Conservation (phyloP, 768 basidiomycete genomes). For the Leccinum fibrillosum region DNA sequence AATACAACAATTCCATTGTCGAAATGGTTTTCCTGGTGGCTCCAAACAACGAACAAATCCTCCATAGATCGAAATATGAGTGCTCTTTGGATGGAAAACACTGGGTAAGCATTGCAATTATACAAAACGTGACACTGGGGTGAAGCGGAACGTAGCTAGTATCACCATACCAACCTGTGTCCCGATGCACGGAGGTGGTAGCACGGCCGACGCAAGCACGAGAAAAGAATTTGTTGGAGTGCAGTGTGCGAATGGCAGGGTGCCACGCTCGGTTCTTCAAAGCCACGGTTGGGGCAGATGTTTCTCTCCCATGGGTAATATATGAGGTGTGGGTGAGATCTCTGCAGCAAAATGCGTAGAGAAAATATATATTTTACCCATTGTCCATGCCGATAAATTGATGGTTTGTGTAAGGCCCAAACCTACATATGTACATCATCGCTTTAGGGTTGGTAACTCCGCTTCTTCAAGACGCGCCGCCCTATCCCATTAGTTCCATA, state of each 20-base stretch:
- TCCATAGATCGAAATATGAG: constrained; percentile 28
- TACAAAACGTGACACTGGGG: neutral
- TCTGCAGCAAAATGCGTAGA: constrained; percentile 9
- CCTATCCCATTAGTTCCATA: constrained; percentile 5
- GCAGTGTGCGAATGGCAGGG: constrained; percentile 20
- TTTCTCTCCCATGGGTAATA: constrained; percentile 34
- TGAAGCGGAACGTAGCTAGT: constrained; percentile 7
- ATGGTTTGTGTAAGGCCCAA: neutral
- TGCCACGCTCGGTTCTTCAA: constrained; percentile 29
- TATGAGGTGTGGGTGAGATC: constrained; percentile 41
- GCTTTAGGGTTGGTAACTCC: constrained; percentile 16
- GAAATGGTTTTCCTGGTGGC: constrained; percentile 39
- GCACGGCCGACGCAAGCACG: neutral
- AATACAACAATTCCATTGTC: constrained; percentile 16
- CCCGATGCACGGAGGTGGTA: constrained; percentile 4
- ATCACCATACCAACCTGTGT: constrained; percentile 13
- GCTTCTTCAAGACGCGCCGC: constrained; percentile 11
- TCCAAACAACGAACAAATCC: constrained; percentile 28
- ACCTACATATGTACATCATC: neutral
- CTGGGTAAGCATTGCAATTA: constrained; percentile 30
- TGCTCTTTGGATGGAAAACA: constrained; percentile 27
- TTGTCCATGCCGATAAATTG: neutral
- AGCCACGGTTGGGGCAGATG: constrained; percentile 23
- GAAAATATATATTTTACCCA: neutral
- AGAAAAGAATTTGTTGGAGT: constrained; percentile 21